Conservation (phyloP, 805 yeast genomes). For the Candida insectorum region DNA sequence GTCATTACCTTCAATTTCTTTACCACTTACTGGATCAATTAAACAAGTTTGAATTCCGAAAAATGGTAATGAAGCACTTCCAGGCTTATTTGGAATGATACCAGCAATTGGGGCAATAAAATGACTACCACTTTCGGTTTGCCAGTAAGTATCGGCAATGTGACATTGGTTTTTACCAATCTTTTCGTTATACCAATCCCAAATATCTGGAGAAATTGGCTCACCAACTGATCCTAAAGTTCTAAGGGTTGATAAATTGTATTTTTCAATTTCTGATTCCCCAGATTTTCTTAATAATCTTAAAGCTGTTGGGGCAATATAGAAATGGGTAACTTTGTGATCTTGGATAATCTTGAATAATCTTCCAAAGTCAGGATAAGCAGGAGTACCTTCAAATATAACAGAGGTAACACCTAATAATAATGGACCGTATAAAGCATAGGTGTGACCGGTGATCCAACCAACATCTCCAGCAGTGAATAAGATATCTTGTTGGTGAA, state of each 20-base stretch:
- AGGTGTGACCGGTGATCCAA: slow-evolving; percentile 89
- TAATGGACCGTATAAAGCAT: slow-evolving; percentile 79
- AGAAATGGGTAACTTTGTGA: slow-evolving; percentile 72
- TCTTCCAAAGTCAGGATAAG: slow-evolving; percentile 76
- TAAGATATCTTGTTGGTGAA: slow-evolving; percentile 67
- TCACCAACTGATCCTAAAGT: slow-evolving; percentile 82
- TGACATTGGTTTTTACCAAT: slow-evolving; percentile 70
- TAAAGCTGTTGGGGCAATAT: slow-evolving; percentile 82
- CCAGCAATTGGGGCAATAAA: slow-evolving; percentile 73
- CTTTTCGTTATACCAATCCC: slow-evolving; percentile 81
- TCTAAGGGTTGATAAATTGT: slow-evolving; percentile 63
- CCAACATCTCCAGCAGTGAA: slow-evolving; percentile 92
- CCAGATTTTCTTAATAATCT: slow-evolving; percentile 77
- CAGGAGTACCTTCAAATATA: slow-evolving; percentile 85
- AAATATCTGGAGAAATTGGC: slow-evolving; percentile 80
- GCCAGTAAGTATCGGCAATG: slow-evolving; percentile 85
- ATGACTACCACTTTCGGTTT: slow-evolving; percentile 83
- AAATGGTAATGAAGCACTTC: slow-evolving; percentile 81
- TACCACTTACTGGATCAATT: slow-evolving; percentile 72
- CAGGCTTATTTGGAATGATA: slow-evolving; percentile 78
- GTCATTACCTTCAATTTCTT: slow-evolving; percentile 62
- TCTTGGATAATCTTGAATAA: slow-evolving; percentile 75
- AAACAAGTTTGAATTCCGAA: slow-evolving; percentile 75
- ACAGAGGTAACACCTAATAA: slow-evolving; percentile 73
- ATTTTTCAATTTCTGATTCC: slow-evolving; percentile 54